Evolutionary conservation across 169 alveolate species (phyloP), one percentile per base, ranked within the genome.

Genomic region (Neospora caninum): DNA sequence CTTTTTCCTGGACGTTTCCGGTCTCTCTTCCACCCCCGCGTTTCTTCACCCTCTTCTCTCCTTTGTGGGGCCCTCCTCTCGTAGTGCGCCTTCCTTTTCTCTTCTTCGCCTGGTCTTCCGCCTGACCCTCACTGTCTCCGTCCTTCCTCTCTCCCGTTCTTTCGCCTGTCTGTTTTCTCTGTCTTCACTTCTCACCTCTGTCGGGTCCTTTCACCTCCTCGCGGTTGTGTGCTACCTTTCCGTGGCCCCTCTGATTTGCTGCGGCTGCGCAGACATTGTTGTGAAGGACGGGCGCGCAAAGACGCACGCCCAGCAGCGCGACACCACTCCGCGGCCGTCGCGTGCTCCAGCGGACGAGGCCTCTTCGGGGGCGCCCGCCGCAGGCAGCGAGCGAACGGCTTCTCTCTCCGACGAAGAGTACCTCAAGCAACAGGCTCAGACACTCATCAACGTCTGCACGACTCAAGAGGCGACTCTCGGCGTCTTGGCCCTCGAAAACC

Each of bases 281-380:
- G 89, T 82, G 53, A 82, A 82, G 64, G 89, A 82, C 38, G 89
- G 89, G n/a, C 64, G 67, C 20, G 89, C 89, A 6, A 82, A 41
- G 41, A 29, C 89, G 54, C 20, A 82, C 69, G 38, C 69, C 34
- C 43, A n/a, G 89, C 43, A 13, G 18, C 43, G 41, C 4, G 69
- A 39, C 25, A 31, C 53, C 4, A 41, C 67, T 64, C 18, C 53
- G 69, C 53, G 20, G 89, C 69, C 38, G 64, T 64, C 34, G 73
- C 16, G n/a, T 9, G 16, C 73, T 4, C 31, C 73, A 27, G 31
- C 73, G 4, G n/a, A 27, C 73, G n/a, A 16, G 16, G 34, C 67
- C 0, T 82, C 89, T 49, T 42, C 69, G 36, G 41, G 27, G 13
- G n/a, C 2, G 53, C 2, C 22, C 25, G 27, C 67, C n/a, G 89